A percentile compares a stretch with the other conserved stretches of the same genome.
phyloP scores from a whole-genome alignment of 129 eudicot genomes.

The Daucus carota region DNA sequence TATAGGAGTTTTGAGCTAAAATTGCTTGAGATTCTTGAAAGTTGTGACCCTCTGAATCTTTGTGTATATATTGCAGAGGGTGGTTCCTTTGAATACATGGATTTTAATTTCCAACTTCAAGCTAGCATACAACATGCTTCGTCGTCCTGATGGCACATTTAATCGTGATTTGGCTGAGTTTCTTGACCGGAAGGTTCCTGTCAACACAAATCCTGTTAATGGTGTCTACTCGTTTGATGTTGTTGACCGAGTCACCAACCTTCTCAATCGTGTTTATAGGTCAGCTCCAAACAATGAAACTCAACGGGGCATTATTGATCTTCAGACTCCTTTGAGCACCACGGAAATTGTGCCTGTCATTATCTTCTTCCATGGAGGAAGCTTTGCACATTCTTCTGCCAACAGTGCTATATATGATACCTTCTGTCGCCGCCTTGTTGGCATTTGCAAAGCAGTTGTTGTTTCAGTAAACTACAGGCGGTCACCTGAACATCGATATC shows the following conservation, averaged over 20 bases:
- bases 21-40: neutral
- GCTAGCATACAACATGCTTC: slow-evolving; percentile 77
- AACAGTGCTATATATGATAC: slow-evolving; percentile 87
- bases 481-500: slow-evolving; percentile 80
- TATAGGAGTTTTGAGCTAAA: neutral
- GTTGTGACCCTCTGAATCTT: slow-evolving; percentile 19
- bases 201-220: slow-evolving; percentile 64
- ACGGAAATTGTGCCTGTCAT: slow-evolving; percentile 74
- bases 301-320: slow-evolving; percentile 35
- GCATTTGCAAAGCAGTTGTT: slow-evolving; percentile 54
- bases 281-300: slow-evolving; percentile 34
- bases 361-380: slow-evolving; percentile 81
- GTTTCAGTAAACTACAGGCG: slow-evolving; percentile 84
- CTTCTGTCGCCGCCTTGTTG: slow-evolving; percentile 65
- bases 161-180: slow-evolving; percentile 72
- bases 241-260: slow-evolving; percentile 54
- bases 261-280: slow-evolving; percentile 62
- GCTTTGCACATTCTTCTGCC: slow-evolving; percentile 85
- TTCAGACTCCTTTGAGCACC: slow-evolving; percentile 65
- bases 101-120: slow-evolving; percentile 91
- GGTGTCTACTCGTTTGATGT: slow-evolving; percentile 85
- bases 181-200: slow-evolving; percentile 81
- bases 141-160: slow-evolving; percentile 92
- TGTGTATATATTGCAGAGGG: slow-evolving; percentile 39
- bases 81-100: slow-evolving; percentile 92